A percentile compares a stretch with the other conserved stretches of the same genome.
phyloP scores from a whole-genome alignment of 2,329 filamentous ascomycete genomes.

The Biscogniauxia mediterranea region DNA sequence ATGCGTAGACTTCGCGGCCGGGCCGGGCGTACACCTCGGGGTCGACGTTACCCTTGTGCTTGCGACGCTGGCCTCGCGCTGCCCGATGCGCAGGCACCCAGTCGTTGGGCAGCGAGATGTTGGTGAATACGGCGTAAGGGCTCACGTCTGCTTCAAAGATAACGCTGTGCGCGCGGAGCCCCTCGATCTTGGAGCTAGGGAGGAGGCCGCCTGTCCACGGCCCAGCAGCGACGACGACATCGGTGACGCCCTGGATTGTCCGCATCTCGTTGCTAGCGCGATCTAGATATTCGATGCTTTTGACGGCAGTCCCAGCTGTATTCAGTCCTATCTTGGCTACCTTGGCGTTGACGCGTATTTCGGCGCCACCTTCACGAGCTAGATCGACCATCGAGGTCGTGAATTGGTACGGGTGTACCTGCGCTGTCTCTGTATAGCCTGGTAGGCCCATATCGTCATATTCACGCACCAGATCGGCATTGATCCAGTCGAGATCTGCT shows the following conservation, averaged over 20 bases:
- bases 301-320: slow-evolving; percentile 50
- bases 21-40: slow-evolving; percentile 94
- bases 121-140: slow-evolving; percentile 81
- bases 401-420: slow-evolving; percentile 91
- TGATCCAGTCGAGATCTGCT: slow-evolving; percentile 80
- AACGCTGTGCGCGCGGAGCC: slow-evolving; percentile 63
- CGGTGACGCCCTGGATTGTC: slow-evolving; percentile 46
- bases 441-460: slow-evolving; percentile 79
- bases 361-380: slow-evolving; percentile 66
- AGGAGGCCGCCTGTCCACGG: slow-evolving; percentile 63
- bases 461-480: slow-evolving; percentile 59
- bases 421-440: slow-evolving; percentile 75
- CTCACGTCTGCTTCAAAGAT: slow-evolving; percentile 64
- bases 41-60: slow-evolving; percentile 61
- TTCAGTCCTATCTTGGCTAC: slow-evolving; percentile 64
- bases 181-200: slow-evolving; percentile 56
- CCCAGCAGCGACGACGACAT: slow-evolving; percentile 56
- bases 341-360: slow-evolving; percentile 62
- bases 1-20: slow-evolving; percentile 87
- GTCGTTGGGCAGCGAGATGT: slow-evolving; percentile 69
- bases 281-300: slow-evolving; percentile 60
- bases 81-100: slow-evolving; percentile 55
- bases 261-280: slow-evolving; percentile 38
- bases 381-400: slow-evolving; percentile 80
- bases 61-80: slow-evolving; percentile 48